Evolutionary conservation across 140 eudicot species (phyloP), one percentile per base, ranked within the genome.

Genomic region (Flaveria floridana): DNA sequence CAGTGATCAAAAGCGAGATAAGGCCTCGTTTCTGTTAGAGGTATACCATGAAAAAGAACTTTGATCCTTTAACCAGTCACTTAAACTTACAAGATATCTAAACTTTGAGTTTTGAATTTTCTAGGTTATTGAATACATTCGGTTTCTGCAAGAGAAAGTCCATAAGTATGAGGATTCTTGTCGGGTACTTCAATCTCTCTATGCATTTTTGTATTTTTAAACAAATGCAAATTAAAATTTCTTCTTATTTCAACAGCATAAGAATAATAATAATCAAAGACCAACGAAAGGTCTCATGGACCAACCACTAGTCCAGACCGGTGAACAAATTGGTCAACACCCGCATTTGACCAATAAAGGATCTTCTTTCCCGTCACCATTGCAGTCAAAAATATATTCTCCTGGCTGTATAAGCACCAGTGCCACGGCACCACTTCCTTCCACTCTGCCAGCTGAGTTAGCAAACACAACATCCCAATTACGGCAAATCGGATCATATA

Each of bases 91-190:
- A 34, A 30, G n/a, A n/a, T 15, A 16, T 46, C 46, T 61, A 77
- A 74, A 5, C 46, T 53, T 28, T 25, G 34, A 3, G n/a, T 21
- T 70, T 51, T 23, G 21, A 5, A 10, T 63, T 79, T 19, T 71
- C n/a, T 83, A 93, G 98, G 98, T 93, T 48, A 88, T 93, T n/a
- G 96, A 93, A 47, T 90, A 93, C 86, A 84, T 93, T 74, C 96
- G 82, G 70, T 93, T 79, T 81, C 82, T 93, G 71, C 97, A 93
- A 86, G 99, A 93, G 78, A 93, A 88, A 76, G 96, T 90, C 50
- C 79, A 84, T 68, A 85, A 83, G 85, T 90, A 72, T 46, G 99
- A 93, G 76, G 91, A 86, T 21, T 73, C 95, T 26, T 85, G 86
- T 78, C 90, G 75, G 98, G 98, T 93, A 86, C 80, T n/a, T 14